Percentiles rank a stretch among this genome's conserved stretches.
Evolutionary conservation across 2,329 filamentous ascomycete genomes (phyloP).

Genomic region (Teratosphaeria zuluensis): DNA sequence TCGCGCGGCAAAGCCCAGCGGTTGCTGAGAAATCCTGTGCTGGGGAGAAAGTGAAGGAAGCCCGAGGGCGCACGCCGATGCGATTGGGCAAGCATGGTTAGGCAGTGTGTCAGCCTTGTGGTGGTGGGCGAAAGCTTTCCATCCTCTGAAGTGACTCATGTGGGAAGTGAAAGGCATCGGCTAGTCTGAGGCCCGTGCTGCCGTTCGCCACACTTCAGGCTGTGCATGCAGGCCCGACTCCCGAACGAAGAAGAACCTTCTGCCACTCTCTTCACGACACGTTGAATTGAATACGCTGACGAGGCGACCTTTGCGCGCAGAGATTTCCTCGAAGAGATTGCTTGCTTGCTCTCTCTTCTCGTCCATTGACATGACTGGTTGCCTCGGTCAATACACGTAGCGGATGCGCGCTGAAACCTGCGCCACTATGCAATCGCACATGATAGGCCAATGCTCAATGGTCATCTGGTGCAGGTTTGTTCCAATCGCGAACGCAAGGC

Average conservation of each 20-base stretch:
- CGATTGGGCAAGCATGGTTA: neutral
- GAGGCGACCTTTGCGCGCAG: neutral
- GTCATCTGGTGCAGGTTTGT: neutral
- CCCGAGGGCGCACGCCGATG: neutral
- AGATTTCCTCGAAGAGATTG: neutral
- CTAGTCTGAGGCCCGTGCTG: neutral
- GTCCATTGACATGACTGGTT: neutral
- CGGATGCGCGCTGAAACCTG: neutral
- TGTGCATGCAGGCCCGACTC: neutral
- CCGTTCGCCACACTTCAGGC: neutral
- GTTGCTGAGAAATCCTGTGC: neutral
- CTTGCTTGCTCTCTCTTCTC: neutral
- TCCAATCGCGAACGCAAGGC: neutral
- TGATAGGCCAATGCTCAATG: neutral
- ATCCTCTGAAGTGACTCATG: neutral
- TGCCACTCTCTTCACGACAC: neutral
- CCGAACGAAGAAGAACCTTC: neutral
- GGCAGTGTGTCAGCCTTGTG: neutral
- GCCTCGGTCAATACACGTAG: neutral
- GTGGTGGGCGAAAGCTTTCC: neutral
- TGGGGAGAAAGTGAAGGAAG: neutral
- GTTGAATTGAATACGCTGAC: neutral
- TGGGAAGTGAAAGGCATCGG: neutral
- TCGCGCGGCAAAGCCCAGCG: neutral
- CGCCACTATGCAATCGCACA: neutral